Base-by-base conservation (phyloP, 2,329 filamentous ascomycete species). In the Xylariaceae sp. region DNA sequence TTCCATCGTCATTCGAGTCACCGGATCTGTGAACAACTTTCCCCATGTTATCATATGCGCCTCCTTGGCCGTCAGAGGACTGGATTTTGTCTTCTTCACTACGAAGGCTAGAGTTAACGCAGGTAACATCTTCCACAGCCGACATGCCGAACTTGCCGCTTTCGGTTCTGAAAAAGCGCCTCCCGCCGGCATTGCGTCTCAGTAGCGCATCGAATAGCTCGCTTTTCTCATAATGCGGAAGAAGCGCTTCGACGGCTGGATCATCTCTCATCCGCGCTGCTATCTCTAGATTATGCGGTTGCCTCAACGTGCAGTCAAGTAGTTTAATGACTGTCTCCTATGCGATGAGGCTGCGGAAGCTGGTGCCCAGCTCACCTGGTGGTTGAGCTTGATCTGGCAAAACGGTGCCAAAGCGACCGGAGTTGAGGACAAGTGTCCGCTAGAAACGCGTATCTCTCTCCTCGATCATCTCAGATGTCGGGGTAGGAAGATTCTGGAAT, bases 111-210 rank as follows among this genome's bases (percentile, higher is more conserved):
- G 24, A 12, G 19, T 66, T 62, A 4, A 54, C 62, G 9, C 53
- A 51, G 3, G 34, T 53, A 6, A 62, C 59, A 29, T 69, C 64
- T 55, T 68, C 65, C 12, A 66, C 21, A 2, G 61, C 56, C n/a
- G 55, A 54, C 63, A 67, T 61, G 1, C 66, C 66, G 33, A 69
- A 69, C 12, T 62, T 40, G 2, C 65, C 65, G 2, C 51, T 56
- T 14, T 34, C 57, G n/a, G 66, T 69, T 2, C 61, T 44, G 48
- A 67, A 66, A 50, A 67, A 67, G 3, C 66, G 58, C 6, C 65
- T 58, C 1, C 66, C 66, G 1, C 31, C 17, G 2, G 63, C 46
- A 16, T 56, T 6, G 2, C 28, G 8, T 2, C n/a, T 7, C 1
- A 66, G 44, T 19, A 64, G 19, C 4, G 14, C 39, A 19, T 59